A percentile compares a stretch with the other conserved stretches of the same genome.
Conservation (phyloP, 31 red algal species). For the Pterothamnion heteromorphum region DNA sequence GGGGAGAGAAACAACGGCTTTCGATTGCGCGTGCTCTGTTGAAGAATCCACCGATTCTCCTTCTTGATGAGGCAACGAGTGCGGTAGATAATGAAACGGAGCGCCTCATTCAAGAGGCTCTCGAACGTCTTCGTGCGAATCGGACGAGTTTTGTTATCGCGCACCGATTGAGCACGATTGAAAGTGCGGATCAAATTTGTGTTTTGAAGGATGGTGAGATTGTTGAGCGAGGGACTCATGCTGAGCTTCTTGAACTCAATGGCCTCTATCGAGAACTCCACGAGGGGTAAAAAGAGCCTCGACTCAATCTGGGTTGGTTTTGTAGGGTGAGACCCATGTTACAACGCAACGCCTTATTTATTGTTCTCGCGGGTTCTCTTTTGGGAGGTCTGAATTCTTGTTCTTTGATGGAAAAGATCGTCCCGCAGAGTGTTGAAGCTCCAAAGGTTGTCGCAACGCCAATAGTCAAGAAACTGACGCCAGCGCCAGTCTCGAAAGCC, state of each 20-base stretch:
- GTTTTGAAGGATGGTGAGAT: slow-evolving; percentile 76
- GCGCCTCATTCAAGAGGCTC: slow-evolving; percentile 56
- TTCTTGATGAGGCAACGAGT: slow-evolving; percentile 89
- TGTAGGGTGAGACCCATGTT: too few relatives aligned
- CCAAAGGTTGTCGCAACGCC: too few relatives aligned
- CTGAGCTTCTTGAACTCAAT: slow-evolving; percentile 54
- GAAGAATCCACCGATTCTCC: slow-evolving; percentile 63
- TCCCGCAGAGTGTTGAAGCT: too few relatives aligned
- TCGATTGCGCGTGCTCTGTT: slow-evolving; percentile 81
- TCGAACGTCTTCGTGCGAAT: slow-evolving; percentile 46
- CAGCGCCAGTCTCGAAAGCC: too few relatives aligned
- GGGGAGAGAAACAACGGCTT: slow-evolving; percentile 88
- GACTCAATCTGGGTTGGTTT: too few relatives aligned
- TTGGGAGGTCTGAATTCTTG: too few relatives aligned
- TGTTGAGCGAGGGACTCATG: slow-evolving; percentile 74
- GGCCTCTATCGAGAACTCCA: too few relatives aligned
- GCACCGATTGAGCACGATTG: slow-evolving; percentile 75
- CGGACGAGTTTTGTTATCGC: slow-evolving; percentile 76
- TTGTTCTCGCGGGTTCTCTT: too few relatives aligned
- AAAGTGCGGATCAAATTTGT: slow-evolving; percentile 71
- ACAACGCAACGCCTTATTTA: too few relatives aligned
- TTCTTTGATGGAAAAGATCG: too few relatives aligned
- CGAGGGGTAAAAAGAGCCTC: too few relatives aligned
- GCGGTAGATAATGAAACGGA: slow-evolving; percentile 79
- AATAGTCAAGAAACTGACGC: too few relatives aligned